phyloP scores from a whole-genome alignment of 306 rosid genomes.

The Vigna radiata region DNA sequence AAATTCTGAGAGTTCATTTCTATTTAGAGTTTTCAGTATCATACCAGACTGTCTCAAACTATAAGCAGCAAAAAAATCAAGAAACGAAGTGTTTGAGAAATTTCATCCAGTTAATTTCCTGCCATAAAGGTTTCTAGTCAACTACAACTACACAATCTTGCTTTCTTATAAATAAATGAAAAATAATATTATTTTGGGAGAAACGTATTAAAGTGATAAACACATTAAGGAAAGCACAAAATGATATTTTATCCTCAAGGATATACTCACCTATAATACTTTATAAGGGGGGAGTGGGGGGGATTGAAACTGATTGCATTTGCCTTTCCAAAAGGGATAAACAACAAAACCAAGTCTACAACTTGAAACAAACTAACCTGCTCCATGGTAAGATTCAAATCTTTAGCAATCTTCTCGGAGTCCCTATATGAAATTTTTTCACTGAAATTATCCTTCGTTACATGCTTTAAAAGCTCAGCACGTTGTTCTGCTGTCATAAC shows the following conservation, averaged over 20 bases:
- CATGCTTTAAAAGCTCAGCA: slow-evolving; percentile 67
- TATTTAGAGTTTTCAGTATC: slow-evolving; percentile 5
- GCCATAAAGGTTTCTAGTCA: slow-evolving; percentile 15
- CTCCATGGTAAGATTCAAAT: slow-evolving; percentile 79
- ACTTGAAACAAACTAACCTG: slow-evolving; percentile 63
- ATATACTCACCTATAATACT: slow-evolving; percentile 22
- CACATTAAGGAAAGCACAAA: too few relatives aligned
- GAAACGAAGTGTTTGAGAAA: neutral
- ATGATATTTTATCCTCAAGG: slow-evolving; percentile 17
- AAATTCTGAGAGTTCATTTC: slow-evolving; percentile 37
- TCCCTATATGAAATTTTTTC: slow-evolving; percentile 74
- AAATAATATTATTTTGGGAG: neutral
- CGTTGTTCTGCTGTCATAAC: slow-evolving; percentile 92
- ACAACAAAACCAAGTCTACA: slow-evolving; percentile 38
- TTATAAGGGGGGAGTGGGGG: too few relatives aligned
- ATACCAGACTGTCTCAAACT: slow-evolving; percentile 34
- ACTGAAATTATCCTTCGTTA: slow-evolving; percentile 56
- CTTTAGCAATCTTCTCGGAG: slow-evolving; percentile 83
- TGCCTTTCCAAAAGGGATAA: slow-evolving; percentile 36
- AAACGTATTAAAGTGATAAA: neutral
- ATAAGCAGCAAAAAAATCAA: slow-evolving; percentile 16
- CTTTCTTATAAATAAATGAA: neutral
- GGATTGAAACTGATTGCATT: slow-evolving; percentile 21
- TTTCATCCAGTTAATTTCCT: slow-evolving; percentile 24
- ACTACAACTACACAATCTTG: slow-evolving; percentile 10